Conservation (phyloP, 192 early-diverging fungal species). For the Coemansia guatemalensis region DNA sequence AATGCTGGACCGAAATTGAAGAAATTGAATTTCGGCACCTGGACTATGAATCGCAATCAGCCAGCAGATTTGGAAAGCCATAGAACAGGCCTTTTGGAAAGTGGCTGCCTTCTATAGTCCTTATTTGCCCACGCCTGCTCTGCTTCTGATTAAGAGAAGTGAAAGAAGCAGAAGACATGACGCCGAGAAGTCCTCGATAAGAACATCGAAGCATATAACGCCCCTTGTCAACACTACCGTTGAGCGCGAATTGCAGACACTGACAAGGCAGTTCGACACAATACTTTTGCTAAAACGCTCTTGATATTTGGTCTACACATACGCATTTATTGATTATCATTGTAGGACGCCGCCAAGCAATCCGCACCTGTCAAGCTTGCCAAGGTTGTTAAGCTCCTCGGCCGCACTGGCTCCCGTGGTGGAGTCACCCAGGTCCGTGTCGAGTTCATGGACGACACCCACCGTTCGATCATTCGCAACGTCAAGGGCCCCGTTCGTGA, state of each 20-base stretch:
- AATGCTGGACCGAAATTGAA: neutral
- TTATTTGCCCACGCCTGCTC: neutral
- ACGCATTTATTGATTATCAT: neutral
- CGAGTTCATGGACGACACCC: conserved; percentile 96
- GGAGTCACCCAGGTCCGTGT: conserved; percentile 99
- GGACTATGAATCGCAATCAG: neutral
- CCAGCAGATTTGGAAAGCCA: neutral
- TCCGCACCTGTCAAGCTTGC: conserved; percentile 78
- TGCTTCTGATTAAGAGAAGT: neutral
- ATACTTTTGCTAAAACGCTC: neutral
- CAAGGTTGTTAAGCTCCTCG: conserved; percentile 94
- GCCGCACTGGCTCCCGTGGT: conserved; percentile 99
- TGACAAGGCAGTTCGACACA: neutral
- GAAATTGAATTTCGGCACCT: neutral
- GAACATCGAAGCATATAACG: neutral
- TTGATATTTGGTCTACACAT: neutral
- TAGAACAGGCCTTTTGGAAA: neutral
- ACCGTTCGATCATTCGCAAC: conserved; percentile 99
- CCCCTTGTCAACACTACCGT: neutral
- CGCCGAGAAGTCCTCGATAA: neutral
- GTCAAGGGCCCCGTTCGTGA: conserved; percentile 99
- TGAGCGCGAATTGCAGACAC: neutral
- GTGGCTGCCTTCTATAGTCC: neutral
- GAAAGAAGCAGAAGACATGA: neutral
- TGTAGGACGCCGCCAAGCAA: conserved; percentile 46